Evolutionary conservation across 1,139 yeast species (phyloP).

Genomic region (Fermentozyma sake): DNA sequence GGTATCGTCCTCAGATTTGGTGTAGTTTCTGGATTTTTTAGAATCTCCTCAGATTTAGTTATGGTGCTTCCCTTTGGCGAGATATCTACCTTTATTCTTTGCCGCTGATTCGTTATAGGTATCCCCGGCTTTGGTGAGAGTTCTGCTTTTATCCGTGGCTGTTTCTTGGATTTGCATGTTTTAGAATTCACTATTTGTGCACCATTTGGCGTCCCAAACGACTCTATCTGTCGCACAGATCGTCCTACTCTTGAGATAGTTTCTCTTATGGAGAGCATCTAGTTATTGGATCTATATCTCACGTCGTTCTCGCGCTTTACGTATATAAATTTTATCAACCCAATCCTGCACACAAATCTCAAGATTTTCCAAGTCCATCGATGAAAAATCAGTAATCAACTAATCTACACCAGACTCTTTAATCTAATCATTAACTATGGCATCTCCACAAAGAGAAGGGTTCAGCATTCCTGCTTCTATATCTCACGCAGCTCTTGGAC

Average conservation of each 20-base stretch:
- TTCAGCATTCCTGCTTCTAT: constrained; percentile 83
- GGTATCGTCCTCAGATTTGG: constrained; percentile 1
- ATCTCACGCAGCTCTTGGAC: constrained; percentile 67
- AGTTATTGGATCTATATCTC: constrained; percentile 1
- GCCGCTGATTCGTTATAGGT: background rate
- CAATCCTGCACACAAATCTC: background rate
- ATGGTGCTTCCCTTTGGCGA: background rate
- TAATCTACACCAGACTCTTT: constrained; percentile 3
- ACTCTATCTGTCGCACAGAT: constrained; percentile 18
- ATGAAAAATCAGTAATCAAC: background rate
- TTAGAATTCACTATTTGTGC: too few relatives aligned
- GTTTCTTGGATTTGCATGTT: too few relatives aligned
- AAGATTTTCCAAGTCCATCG: background rate
- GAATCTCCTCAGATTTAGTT: too few relatives aligned
- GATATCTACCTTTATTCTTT: background rate
- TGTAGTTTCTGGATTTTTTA: background rate
- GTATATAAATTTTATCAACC: background rate
- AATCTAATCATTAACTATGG: constrained; percentile 30
- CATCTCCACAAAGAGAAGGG: constrained; percentile 78
- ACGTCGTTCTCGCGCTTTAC: background rate
- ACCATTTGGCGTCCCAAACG: too few relatives aligned
- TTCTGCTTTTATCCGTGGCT: too few relatives aligned
- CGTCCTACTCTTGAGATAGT: constrained; percentile 20
- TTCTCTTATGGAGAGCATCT: constrained; percentile 19
- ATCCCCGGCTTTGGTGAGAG: too few relatives aligned